Conservation (phyloP, 495 filamentous ascomycete species). For the Penicillium diatomitis region DNA sequence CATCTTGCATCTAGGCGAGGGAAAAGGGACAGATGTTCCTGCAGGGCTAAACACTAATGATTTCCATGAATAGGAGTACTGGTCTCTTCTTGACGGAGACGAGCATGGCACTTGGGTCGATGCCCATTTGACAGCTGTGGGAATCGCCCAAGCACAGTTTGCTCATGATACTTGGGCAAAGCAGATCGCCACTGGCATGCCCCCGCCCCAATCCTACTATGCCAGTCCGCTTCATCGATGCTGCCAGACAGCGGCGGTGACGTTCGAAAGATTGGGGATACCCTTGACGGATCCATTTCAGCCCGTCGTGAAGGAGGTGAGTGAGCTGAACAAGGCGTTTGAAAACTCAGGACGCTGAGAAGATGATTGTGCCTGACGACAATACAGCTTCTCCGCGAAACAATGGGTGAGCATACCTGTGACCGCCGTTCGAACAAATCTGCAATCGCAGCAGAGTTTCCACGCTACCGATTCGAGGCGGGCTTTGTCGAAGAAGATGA, state of each 20-base stretch:
- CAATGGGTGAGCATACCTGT: slow-evolving; percentile 71
- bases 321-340: neutral
- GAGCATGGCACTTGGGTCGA: slow-evolving; percentile 60
- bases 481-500: slow-evolving; percentile 55
- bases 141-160: slow-evolving; percentile 53
- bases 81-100: slow-evolving; percentile 65
- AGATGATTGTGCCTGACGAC: too few species aligned
- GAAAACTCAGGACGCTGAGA: too few species aligned
- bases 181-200: slow-evolving; percentile 46
- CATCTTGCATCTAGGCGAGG: neutral
- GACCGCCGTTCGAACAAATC: slow-evolving; percentile 56
- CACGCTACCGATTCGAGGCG: slow-evolving; percentile 51
- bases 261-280: slow-evolving; percentile 48
- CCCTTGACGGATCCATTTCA: slow-evolving; percentile 44
- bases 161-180: slow-evolving; percentile 57
- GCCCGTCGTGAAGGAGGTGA: slow-evolving; percentile 59
- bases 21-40: too few species aligned
- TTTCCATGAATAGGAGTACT: slow-evolving; percentile 46
- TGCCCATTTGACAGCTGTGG: slow-evolving; percentile 54
- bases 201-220: slow-evolving; percentile 60
- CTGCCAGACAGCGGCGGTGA: slow-evolving; percentile 53
- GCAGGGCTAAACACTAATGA: neutral
- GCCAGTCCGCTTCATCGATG: slow-evolving; percentile 67
- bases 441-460: slow-evolving; percentile 49
- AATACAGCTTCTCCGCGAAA: slow-evolving; percentile 53